Percentiles rank a stretch among this genome's conserved stretches.
Conservation (phyloP, 2,329 filamentous ascomycete genomes). For the Monascus ruber region DNA sequence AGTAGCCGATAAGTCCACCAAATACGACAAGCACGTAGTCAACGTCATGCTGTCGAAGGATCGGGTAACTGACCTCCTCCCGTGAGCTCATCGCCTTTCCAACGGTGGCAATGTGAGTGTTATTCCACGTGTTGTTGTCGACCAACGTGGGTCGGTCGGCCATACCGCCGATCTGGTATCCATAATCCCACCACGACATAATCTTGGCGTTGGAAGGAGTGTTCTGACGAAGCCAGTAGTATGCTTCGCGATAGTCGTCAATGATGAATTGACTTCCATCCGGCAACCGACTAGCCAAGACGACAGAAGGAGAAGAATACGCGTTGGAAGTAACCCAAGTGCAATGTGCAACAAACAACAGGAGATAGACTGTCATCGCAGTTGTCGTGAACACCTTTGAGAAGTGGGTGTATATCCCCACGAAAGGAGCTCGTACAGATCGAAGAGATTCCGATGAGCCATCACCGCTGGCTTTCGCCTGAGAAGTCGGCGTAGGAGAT, state of each 20-base stretch:
- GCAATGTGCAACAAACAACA: conserved; percentile 93
- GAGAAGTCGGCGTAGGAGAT: conserved; percentile 46
- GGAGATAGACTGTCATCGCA: conserved; percentile 64
- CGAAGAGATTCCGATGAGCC: conserved; percentile 41
- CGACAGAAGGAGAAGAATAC: conserved; percentile 95
- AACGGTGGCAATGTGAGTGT: conserved; percentile 97
- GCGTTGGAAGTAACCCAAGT: conserved; percentile 99
- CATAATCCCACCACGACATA: conserved; percentile 99
- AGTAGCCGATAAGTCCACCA: conserved; percentile 90
- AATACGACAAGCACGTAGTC: conserved; percentile 98
- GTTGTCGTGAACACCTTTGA: conserved; percentile 71
- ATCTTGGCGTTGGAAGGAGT: conserved; percentile 91
- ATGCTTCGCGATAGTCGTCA: conserved; percentile 97
- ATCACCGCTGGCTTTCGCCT: conserved; percentile 31
- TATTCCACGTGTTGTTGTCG: conserved; percentile 99
- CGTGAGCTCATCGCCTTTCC: conserved; percentile 97
- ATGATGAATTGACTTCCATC: conserved; percentile 98
- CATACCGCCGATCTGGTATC: conserved; percentile 99
- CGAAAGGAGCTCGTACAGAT: conserved; percentile 57
- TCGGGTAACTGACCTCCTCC: conserved; percentile 96
- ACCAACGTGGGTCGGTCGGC: conserved; percentile 92
- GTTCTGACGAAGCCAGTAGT: conserved; percentile 98
- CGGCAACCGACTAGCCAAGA: conserved; percentile 80
- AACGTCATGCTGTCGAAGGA: conserved; percentile 96
- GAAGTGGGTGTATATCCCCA: conserved; percentile 72